Evolutionary conservation across 345 rosid genomes (phyloP), one percentile per base, ranked within the genome.

Genomic region (Arabis alpina): DNA sequence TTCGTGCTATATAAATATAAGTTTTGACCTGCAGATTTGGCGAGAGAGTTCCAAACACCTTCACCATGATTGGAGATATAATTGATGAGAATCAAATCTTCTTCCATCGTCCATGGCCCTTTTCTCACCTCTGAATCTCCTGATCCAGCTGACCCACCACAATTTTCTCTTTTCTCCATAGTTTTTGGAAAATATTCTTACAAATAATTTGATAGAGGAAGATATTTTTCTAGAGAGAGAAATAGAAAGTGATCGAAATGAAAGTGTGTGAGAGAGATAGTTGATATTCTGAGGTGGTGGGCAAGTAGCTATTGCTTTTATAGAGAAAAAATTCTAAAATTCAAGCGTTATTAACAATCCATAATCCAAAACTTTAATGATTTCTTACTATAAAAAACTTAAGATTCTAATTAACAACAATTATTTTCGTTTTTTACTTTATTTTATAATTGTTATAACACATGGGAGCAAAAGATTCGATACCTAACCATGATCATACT

Each of bases 31-130:
- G 97, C 93, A 40, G 89, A 82, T 82, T 79, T 86, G 40, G 97
- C 96, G 4, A 91, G 91, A 25, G 89, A 80, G 79, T 88, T 91
- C 97, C 97, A 91, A 7, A 81, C 86, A 37, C 96, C 96, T 83
- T 91, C 93, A 15, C 97, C 96, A 16, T 91, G 91, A 58, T 82
- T 86, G 42, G 86, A 80, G 30, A 91, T 89, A 45, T 89, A 80
- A 79, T 86, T 86, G 78, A 87, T 88, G 58, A 91, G 87, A 73
- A 89, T 85, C 76, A 84, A 70, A 76, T 91, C 97, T 73, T 89
- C 97, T 81, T 91, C 96, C 84, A 87, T 72, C 42, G 97, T 87
- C 97, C 97, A 87, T 64, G 96, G 91, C 53, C 97, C 97, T 81
- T 91, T 91, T 47, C 93, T 87, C 72, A 89, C 91, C 65, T 87